A percentile compares a stretch with the other conserved stretches of the same genome.
Evolutionary conservation across 1,284 basidiomycete species (phyloP).

Genomic region (Ganoderma lingzhi): DNA sequence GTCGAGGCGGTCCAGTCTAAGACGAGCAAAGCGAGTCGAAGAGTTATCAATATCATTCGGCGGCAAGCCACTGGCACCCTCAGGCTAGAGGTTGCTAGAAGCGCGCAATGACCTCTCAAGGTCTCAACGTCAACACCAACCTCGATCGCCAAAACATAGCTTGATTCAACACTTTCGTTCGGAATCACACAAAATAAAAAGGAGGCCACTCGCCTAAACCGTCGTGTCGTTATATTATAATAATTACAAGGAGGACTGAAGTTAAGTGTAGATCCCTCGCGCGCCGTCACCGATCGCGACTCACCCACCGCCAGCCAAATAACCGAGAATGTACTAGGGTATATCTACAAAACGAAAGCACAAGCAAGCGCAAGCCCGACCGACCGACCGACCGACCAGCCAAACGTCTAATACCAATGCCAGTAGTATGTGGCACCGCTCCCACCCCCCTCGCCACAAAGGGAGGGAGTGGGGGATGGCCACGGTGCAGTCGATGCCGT

Average conservation of each 20-base stretch:
- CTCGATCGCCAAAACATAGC: too few species aligned
- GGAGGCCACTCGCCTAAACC: not conserved
- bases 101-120: not conserved
- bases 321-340: slow-evolving; percentile 30
- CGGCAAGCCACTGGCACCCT: too few species aligned
- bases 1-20: not conserved
- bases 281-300: not conserved
- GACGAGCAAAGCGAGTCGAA: not conserved
- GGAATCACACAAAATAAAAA: not conserved
- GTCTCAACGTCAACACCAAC: too few species aligned
- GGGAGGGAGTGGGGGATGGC: not conserved
- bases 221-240: slow-evolving; percentile 9
- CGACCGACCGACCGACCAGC: not conserved
- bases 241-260: slow-evolving; percentile 14
- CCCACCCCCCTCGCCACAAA: not conserved
- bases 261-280: not conserved
- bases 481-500: not conserved
- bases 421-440: slow-evolving; percentile 2
- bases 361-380: slow-evolving; percentile 6
- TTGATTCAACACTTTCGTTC: not conserved
- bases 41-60: not conserved
- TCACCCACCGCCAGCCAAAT: slow-evolving; percentile 14
- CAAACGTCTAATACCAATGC: slow-evolving; percentile 3
- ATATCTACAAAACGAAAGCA: slow-evolving; percentile 29
- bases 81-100: too few species aligned